phyloP scores from a whole-genome alignment of 1,284 basidiomycete species.

The Xerocomus amazonicus region DNA sequence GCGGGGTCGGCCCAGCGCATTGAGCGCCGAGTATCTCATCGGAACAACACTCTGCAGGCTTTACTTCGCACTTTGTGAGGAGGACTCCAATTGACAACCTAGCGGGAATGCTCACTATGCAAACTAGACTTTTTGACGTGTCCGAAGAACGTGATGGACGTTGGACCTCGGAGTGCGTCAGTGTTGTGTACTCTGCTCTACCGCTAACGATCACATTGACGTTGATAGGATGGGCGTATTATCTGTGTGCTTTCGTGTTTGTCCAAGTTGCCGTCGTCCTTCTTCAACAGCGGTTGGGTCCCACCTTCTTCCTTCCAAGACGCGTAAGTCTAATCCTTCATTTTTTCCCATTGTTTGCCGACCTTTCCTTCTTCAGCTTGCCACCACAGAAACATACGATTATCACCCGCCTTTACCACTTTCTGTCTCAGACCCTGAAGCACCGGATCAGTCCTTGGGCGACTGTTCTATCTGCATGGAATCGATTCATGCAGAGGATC shows the following conservation, averaged over 20 bases:
- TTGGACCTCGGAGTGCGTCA: constrained; percentile 60
- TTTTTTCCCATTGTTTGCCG: background rate
- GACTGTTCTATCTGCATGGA: constrained; percentile 94
- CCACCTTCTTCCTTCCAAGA: constrained; percentile 76
- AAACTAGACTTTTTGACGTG: constrained; percentile 73
- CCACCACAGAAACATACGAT: constrained; percentile 65
- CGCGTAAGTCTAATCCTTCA: constrained; percentile 37
- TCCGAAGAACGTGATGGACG: constrained; percentile 81
- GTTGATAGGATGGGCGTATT: constrained; percentile 61
- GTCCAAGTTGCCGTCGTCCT: constrained; percentile 65
- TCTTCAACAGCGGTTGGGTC: constrained; percentile 75
- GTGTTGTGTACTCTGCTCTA: background rate
- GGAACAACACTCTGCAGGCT: constrained; percentile 73
- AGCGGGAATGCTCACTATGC: constrained; percentile 1
- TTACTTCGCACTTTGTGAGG: constrained; percentile 73
- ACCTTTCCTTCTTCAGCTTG: constrained; percentile 43
- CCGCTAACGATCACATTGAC: background rate
- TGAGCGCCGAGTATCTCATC: constrained; percentile 70
- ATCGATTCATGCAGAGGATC: constrained; percentile 60
- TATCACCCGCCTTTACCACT: constrained; percentile 78
- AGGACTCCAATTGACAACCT: background rate
- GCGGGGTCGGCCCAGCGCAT: constrained; percentile 66
- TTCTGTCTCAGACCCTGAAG: constrained; percentile 58
- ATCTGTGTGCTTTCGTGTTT: constrained; percentile 58
- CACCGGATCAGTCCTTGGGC: constrained; percentile 67